Percentiles rank a stretch among this genome's conserved stretches.
phyloP scores from a whole-genome alignment of 768 basidiomycete species.

The Boletellus emodensis region DNA sequence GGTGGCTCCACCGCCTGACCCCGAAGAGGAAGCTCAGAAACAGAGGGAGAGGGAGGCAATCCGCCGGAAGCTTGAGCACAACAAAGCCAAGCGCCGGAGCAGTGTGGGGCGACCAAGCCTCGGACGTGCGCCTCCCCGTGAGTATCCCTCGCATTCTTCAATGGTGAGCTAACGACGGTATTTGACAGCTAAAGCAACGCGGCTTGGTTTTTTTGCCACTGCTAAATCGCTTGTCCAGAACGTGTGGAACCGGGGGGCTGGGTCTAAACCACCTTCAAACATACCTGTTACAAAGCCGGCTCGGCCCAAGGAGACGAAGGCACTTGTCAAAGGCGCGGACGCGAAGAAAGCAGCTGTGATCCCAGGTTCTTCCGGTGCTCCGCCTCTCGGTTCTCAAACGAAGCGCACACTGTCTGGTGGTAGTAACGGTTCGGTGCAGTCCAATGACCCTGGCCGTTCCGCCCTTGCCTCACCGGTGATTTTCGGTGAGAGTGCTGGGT shows the following conservation, averaged over 20 bases:
- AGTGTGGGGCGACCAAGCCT: slow-evolving; percentile 50
- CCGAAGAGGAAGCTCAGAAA: slow-evolving; percentile 30
- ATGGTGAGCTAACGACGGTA: slow-evolving; percentile 8
- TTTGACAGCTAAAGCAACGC: slow-evolving; percentile 40
- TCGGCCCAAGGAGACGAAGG: slow-evolving; percentile 12
- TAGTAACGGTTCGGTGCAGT: slow-evolving; percentile 5
- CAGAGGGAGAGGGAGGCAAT: slow-evolving; percentile 55
- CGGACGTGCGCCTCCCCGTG: slow-evolving; percentile 40
- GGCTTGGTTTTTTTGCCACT: slow-evolving; percentile 65
- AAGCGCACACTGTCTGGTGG: slow-evolving; percentile 17
- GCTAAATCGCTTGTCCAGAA: slow-evolving; percentile 69
- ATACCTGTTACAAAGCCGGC: slow-evolving; percentile 28
- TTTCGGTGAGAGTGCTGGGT: slow-evolving; percentile 8
- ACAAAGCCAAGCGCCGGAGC: slow-evolving; percentile 65
- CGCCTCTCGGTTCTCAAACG: slow-evolving; percentile 15
- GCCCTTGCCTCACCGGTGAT: slow-evolving; percentile 11
- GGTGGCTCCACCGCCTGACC: slow-evolving; percentile 22
- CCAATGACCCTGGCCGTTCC: slow-evolving; percentile 7
- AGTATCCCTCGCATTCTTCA: slow-evolving; percentile 17
- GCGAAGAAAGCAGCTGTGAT: slow-evolving; percentile 20
- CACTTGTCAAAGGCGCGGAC: slow-evolving; percentile 4
- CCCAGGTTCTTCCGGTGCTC: slow-evolving; percentile 22
- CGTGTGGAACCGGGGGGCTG: slow-evolving; percentile 63
- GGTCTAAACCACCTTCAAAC: slow-evolving; percentile 25
- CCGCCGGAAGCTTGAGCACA: slow-evolving; percentile 60